Evolutionary conservation across 305 asterid genomes (phyloP).

Genomic region (Nicotiana rustica): DNA sequence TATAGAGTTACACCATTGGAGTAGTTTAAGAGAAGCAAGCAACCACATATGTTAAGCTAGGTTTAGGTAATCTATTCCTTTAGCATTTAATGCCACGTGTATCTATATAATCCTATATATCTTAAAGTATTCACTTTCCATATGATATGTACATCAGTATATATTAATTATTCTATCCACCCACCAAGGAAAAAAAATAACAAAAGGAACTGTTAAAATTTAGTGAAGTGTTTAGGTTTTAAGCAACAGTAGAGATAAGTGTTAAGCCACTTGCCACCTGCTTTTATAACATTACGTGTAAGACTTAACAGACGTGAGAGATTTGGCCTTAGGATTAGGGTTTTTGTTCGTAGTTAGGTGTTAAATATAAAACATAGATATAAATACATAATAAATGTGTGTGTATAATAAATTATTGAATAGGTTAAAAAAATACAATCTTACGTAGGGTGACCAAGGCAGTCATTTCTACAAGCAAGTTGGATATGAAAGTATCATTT

Average conservation of each 20-base stretch:
- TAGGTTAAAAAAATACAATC: background rate
- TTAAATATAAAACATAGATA: background rate
- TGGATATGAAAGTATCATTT: conserved; percentile 26
- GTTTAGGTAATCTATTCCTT: conserved; percentile 36
- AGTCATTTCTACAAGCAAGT: background rate
- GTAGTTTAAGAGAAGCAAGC: conserved; percentile 39
- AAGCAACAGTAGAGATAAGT: conserved; percentile 29
- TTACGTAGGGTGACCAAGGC: background rate
- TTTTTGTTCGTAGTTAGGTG: conserved; percentile 26
- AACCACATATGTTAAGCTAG: conserved; percentile 29
- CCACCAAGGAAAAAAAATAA: background rate
- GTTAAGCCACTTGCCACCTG: conserved; percentile 46
- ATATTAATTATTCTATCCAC: background rate
- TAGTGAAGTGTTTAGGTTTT: background rate
- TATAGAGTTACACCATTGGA: conserved; percentile 20
- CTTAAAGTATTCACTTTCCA: background rate
- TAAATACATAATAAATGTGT: conserved; percentile 16
- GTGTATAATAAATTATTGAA: background rate
- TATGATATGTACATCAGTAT: background rate
- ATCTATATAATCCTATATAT: background rate
- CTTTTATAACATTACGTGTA: conserved; percentile 44
- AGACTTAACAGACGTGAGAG: conserved; percentile 38
- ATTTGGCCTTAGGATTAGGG: conserved; percentile 30
- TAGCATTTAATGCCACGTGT: conserved; percentile 33
- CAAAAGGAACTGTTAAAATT: background rate